These are phyloP conservation scores for Xylaria curta DNA, from an alignment of 495 filamentous ascomycete genomes.

Conservation along the genomic window DNA sequence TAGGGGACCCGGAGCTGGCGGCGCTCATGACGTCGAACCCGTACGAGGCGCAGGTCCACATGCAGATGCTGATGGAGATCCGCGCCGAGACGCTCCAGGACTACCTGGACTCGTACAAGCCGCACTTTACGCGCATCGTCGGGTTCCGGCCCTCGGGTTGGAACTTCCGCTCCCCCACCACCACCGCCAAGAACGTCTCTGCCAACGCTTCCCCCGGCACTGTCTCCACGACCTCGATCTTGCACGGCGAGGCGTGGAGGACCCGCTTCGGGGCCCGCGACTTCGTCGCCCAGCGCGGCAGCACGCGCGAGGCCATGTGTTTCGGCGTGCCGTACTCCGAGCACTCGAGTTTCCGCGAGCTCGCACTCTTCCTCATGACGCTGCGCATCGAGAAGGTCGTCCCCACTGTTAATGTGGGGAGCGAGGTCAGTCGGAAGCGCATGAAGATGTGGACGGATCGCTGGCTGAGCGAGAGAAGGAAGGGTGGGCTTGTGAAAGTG, in stretches of 20 bases:
- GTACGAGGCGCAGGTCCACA: conserved; percentile 89
- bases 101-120: conserved; percentile 78
- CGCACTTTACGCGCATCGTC: conserved; percentile 83
- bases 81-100: conserved; percentile 84
- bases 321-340: conserved; percentile 95
- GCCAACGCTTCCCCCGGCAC: conserved; percentile 45
- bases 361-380: conserved; percentile 90
- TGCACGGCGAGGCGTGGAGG: conserved; percentile 77
- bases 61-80: conserved; percentile 94
- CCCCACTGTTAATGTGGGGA: conserved; percentile 92
- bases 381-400: conserved; percentile 86
- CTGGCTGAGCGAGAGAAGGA: conserved; percentile 86
- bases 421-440: conserved; percentile 63
- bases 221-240: conserved; percentile 60
- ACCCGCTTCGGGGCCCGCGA: conserved; percentile 68
- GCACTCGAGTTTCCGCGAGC: conserved; percentile 90
- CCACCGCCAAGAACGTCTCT: conserved; percentile 25
- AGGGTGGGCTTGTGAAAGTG: conserved; percentile 72
- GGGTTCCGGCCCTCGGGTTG: conserved; percentile 92
- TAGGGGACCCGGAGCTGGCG: conserved; percentile 84
- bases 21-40: conserved; percentile 80
- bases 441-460: conserved; percentile 94
- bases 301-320: conserved; percentile 74
- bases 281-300: conserved; percentile 79
- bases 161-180: conserved; percentile 74